Conservation (phyloP, 257 asterid genomes). For the Solanum pimpinellifolium region DNA sequence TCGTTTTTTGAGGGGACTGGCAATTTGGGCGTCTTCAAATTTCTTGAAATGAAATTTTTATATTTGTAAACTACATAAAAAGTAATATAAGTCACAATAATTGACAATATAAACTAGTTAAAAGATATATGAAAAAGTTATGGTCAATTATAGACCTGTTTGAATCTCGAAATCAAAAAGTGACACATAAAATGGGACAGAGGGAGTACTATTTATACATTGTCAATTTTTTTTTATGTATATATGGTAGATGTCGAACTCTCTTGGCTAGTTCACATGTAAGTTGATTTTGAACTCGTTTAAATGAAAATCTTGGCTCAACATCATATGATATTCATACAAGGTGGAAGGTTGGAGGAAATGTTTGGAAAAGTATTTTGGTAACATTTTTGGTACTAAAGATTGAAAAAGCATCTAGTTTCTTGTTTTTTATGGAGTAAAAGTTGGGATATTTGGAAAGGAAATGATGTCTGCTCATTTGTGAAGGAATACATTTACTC, state of each 20-base stretch:
- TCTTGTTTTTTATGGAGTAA: not conserved
- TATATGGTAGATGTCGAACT: too few species aligned
- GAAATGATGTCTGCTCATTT: not conserved
- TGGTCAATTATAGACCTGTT: too few species aligned
- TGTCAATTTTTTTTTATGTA: not conserved
- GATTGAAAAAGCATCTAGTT: not conserved
- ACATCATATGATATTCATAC: not conserved
- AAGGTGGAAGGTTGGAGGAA: not conserved
- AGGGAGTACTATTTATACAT: too few species aligned
- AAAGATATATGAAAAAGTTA: too few species aligned
- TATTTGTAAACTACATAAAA: too few species aligned
- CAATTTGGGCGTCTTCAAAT: too few species aligned
- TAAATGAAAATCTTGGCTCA: not conserved
- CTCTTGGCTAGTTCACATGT: not conserved
- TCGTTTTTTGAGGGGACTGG: fast-evolving
- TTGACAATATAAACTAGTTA: too few species aligned
- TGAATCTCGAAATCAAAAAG: too few species aligned
- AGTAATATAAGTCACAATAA: too few species aligned
- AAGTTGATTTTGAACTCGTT: not conserved
- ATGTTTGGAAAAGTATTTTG: not conserved
- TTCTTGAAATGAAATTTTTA: too few species aligned
- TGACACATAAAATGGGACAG: too few species aligned
- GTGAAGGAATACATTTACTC: not conserved
- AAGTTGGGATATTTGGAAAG: not conserved
- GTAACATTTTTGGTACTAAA: not conserved